Evolutionary conservation across 768 basidiomycete species (phyloP), one percentile per base, ranked within the genome.

Genomic region (Trametes meyenii): DNA sequence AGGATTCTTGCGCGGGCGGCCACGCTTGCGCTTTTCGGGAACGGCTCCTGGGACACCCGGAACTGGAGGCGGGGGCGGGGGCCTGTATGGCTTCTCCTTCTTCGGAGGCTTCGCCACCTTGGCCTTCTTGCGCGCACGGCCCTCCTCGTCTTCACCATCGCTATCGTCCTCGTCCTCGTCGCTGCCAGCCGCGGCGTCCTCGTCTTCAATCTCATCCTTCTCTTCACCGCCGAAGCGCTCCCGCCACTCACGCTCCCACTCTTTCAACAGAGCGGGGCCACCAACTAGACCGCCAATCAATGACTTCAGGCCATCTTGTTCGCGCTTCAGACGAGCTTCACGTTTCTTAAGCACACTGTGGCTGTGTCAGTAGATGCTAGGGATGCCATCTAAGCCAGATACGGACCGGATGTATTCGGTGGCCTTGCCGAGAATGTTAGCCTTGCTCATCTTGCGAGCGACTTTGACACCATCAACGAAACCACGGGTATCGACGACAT

Each of bases 381-480:
- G 46, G 61, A 45, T 33, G 12, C 50, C n/a, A 45, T 17, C 38
- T 40, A n/a, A 23, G 45, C 5, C 5, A 19, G 23, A 19, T 10
- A 70, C 51, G 19, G 61, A 88, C 82, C 78, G 75, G 63, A 96
- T 96, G 71, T 96, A 96, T 72, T 96, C 94, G 11, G 91, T 90
- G 0, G 92, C 92, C 64, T 95, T 96, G 38, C 89, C 92, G 11
- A 96, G 81, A 5, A 96, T 90, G 59, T 92, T 93, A 2, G 92
- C 92, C 70, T 96, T 96, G 75, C 88, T 90, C 72, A 91, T 91
- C 75, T 94, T 96, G 60, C 92, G 81, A 8, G 94, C 94, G 11
- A 94, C 89, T 72, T 90, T 90, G 70, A 96, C 91, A n/a, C 94
- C 94, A 67, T 96, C 94, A 2, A 94, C 88, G 66, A 88, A 94